Base-by-base conservation (phyloP, 2,329 filamentous ascomycete species). In the Fusarium armeniacum region DNA sequence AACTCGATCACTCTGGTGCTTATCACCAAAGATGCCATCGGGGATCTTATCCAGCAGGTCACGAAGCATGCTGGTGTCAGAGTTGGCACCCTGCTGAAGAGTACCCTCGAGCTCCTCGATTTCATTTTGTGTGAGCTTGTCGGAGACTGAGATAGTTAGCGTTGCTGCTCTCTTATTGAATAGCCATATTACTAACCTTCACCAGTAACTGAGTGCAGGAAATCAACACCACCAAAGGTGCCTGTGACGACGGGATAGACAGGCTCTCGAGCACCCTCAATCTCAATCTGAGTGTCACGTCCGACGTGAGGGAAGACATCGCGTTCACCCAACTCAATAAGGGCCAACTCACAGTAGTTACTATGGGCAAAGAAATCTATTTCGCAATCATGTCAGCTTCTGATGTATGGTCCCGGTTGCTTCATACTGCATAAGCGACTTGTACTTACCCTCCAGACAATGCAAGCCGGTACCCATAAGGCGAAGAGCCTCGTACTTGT, bases 201-300 rank as follows among this genome's bases (percentile, higher is more conserved):
- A 62, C 89, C 88, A 46, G 87, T 92, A 32, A 97, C 94, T 1
- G 92, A 96, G 82, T 97, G 93, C 65, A 97, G 83, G 81, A 98
- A 98, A 76, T 98, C 95, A 16, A 97, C 94, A 68, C 94, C 94
- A 66, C 94, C 94, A 79, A 98, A 98, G 9, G 94, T 98, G 63
- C 95, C 94, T 2, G 94, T 98, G 45, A 97, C 87, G 65, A 95
- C 83, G 9, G 94, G 94, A 74, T 92, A 97, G 65, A 97, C 92
- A 6, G 85, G 76, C 35, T 84, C 77, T 24, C 85, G 84, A 60
- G 87, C 90, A 45, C 92, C 93, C 35, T 86, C 83, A 30, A 98
- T 85, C 46, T 88, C 83, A 30, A 97, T 83, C 75, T 84, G 83
- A n/a, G 93, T 93, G 73, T 87, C 82, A 61, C 89, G 86, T 36